phyloP scores from a whole-genome alignment of 208 protist genomes.

The Acanthamoeba polyphaga region DNA sequence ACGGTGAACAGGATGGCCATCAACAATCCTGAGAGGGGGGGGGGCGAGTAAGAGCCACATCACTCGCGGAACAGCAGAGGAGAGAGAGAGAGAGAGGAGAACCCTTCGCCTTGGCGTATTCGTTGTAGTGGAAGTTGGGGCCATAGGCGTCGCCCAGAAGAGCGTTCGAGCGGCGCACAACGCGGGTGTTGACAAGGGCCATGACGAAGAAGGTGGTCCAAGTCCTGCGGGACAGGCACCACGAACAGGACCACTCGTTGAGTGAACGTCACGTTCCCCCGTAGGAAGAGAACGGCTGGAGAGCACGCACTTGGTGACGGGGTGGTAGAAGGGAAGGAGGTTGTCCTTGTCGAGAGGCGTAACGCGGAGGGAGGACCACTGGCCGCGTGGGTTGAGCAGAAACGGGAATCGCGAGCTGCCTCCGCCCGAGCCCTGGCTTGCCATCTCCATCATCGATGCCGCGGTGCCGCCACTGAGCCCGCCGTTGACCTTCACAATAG shows the following conservation, averaged over 20 bases:
- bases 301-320: not conserved
- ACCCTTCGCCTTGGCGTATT: not conserved
- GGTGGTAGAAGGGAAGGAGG: conserved; percentile 1
- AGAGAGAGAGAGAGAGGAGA: not conserved
- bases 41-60: not conserved
- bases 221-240: not conserved
- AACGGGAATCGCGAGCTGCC: not conserved
- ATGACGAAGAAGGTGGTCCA: conserved; percentile 66
- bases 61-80: not conserved
- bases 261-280: not conserved
- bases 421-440: not conserved
- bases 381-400: conserved; percentile 61
- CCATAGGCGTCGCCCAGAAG: conserved; percentile 69
- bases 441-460: conserved; percentile 48
- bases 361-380: not conserved
- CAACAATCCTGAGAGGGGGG: not conserved
- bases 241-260: not conserved
- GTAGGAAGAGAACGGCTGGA: not conserved
- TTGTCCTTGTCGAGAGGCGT: conserved; percentile 64
- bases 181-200: conserved; percentile 69
- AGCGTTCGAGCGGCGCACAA: conserved; percentile 73
- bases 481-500: not conserved
- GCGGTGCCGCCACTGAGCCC: conserved; percentile 38
- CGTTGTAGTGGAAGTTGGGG: conserved; percentile 64
- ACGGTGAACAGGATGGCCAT: conserved; percentile 2